A percentile compares a stretch with the other conserved stretches of the same genome.
phyloP scores from a whole-genome alignment of 2,329 filamentous ascomycete species.

The Fusarium fracticaudum region DNA sequence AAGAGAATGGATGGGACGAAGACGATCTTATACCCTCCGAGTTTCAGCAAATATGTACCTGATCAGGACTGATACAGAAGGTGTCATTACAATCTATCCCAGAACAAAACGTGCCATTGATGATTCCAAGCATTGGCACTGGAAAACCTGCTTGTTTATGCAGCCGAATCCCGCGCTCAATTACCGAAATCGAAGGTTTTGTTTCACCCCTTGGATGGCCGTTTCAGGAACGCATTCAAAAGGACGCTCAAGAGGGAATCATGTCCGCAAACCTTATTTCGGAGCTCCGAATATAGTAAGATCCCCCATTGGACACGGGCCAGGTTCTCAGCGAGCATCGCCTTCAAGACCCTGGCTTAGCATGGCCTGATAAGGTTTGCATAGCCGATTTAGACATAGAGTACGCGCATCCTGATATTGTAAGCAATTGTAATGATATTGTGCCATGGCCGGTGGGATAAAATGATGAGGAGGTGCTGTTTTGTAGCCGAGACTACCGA shows the following conservation, averaged over 20 bases:
- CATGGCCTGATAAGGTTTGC: neutral
- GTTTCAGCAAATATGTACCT: neutral
- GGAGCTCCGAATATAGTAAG: neutral
- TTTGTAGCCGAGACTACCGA: slow-evolving; percentile 5
- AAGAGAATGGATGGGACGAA: neutral
- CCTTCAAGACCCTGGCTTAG: neutral
- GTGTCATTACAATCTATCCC: neutral
- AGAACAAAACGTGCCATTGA: neutral
- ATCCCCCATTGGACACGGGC: neutral
- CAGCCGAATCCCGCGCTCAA: neutral
- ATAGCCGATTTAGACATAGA: neutral
- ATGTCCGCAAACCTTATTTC: slow-evolving; percentile 19
- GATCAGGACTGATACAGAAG: neutral
- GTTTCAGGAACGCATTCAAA: slow-evolving; percentile 16
- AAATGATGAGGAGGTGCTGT: neutral
- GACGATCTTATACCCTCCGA: slow-evolving; percentile 1
- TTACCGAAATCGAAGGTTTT: slow-evolving; percentile 7
- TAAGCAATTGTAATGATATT: neutral
- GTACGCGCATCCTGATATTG: neutral
- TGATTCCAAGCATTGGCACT: neutral
- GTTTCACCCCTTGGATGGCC: neutral
- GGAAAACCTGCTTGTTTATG: neutral
- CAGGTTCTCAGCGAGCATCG: neutral
- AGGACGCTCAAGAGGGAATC: slow-evolving; percentile 2
- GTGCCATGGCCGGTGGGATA: neutral